Conservation (phyloP, 305 asterid genomes). For the Fraxinus paxiana region DNA sequence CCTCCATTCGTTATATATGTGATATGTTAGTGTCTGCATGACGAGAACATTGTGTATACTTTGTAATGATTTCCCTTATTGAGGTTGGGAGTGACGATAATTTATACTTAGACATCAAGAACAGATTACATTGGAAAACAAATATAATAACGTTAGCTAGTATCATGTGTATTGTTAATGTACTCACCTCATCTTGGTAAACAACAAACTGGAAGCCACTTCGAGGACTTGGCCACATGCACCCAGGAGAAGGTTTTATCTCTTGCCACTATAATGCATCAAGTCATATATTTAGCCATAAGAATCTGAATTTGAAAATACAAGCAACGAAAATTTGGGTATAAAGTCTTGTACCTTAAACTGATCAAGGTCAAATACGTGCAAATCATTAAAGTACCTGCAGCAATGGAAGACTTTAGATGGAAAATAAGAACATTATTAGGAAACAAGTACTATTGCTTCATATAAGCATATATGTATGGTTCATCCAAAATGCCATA, state of each 20-base stretch:
- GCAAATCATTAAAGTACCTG: slow-evolving; percentile 90
- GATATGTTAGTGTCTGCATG: neutral
- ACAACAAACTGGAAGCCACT: slow-evolving; percentile 90
- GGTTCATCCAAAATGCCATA: neutral
- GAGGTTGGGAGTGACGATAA: neutral
- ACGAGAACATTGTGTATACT: neutral
- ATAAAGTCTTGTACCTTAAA: slow-evolving; percentile 50
- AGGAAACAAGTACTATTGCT: slow-evolving; percentile 11
- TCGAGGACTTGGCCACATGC: slow-evolving; percentile 96
- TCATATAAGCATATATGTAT: neutral
- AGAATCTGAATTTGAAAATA: slow-evolving; percentile 16
- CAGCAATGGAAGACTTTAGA: slow-evolving; percentile 28
- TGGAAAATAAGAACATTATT: slow-evolving; percentile 19
- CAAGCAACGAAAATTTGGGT: neutral
- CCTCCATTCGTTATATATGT: neutral
- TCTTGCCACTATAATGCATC: slow-evolving; percentile 80
- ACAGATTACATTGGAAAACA: neutral
- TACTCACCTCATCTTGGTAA: slow-evolving; percentile 78
- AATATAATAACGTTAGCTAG: neutral
- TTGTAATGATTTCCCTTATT: neutral
- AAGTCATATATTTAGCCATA: slow-evolving; percentile 13
- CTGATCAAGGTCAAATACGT: slow-evolving; percentile 87
- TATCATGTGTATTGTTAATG: neutral
- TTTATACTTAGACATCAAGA: neutral
- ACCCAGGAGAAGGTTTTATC: slow-evolving; percentile 81